Percentiles rank a stretch among this genome's conserved stretches.
phyloP scores from a whole-genome alignment of 768 basidiomycete species.

The Exsudoporus frostii region DNA sequence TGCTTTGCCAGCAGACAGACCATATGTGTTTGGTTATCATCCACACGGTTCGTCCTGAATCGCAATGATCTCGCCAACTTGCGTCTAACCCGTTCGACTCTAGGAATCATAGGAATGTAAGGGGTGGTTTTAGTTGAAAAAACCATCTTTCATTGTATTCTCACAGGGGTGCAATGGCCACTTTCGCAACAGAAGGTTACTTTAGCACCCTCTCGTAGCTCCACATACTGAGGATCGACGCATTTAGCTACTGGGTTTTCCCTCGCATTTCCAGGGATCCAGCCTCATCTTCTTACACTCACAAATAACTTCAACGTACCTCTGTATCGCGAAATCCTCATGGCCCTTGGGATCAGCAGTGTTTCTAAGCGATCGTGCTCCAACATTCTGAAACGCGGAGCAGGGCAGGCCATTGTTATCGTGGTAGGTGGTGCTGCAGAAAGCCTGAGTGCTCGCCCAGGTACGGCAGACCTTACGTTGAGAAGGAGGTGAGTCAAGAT shows the following conservation, averaged over 20 bases:
- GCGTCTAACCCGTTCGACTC: constrained; percentile 4
- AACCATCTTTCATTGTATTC: neutral
- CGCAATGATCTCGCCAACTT: neutral
- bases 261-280: constrained; percentile 82
- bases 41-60: constrained; percentile 71
- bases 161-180: constrained; percentile 84
- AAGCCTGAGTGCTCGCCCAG: constrained; percentile 89
- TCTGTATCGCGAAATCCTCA: constrained; percentile 87
- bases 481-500: constrained; percentile 50
- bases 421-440: constrained; percentile 97
- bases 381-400: constrained; percentile 69
- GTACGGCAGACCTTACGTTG: constrained; percentile 90
- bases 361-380: constrained; percentile 90
- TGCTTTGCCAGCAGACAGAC: constrained; percentile 85
- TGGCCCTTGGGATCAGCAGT: constrained; percentile 86
- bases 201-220: neutral
- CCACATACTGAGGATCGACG: neutral
- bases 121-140: constrained; percentile 25
- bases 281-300: constrained; percentile 89
- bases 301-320: constrained; percentile 89
- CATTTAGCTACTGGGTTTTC: constrained; percentile 84
- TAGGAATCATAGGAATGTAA: constrained; percentile 97
- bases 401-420: constrained; percentile 78
- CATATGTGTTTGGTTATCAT: constrained; percentile 98
- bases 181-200: constrained; percentile 91